phyloP scores from a whole-genome alignment of 1,284 basidiomycete genomes.

The Rhodofomes roseus region DNA sequence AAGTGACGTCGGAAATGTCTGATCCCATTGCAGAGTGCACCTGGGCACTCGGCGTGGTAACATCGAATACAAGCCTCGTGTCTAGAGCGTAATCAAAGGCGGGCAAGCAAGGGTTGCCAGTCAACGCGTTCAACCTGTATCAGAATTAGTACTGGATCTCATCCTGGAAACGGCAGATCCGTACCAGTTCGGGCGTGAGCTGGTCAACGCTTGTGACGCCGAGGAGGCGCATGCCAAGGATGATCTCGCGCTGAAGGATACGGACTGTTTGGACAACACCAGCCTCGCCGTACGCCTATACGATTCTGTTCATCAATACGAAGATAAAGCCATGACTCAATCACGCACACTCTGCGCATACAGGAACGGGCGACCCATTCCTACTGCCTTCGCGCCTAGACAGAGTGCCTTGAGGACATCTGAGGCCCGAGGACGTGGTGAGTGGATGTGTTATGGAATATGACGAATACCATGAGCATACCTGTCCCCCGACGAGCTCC shows the following conservation, averaged over 20 bases:
- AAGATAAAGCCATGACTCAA: too few species aligned
- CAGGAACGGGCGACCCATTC: slow-evolving; percentile 85
- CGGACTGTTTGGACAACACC: slow-evolving; percentile 75
- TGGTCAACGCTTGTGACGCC: slow-evolving; percentile 73
- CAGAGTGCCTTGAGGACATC: slow-evolving; percentile 92
- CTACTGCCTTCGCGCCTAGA: slow-evolving; percentile 87
- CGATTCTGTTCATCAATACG: background rate
- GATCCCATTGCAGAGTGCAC: background rate
- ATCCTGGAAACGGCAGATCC: slow-evolving; percentile 28
- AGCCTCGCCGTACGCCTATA: slow-evolving; percentile 77
- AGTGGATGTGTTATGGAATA: background rate
- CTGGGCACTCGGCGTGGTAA: background rate
- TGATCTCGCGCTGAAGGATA: slow-evolving; percentile 80
- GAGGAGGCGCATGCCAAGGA: slow-evolving; percentile 75
- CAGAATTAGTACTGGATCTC: slow-evolving; percentile 48
- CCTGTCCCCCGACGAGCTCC: slow-evolving; percentile 83
- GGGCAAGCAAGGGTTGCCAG: slow-evolving; percentile 46
- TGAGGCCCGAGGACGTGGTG: slow-evolving; percentile 11
- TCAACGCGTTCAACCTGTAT: slow-evolving; percentile 63
- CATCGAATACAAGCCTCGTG: too few species aligned
- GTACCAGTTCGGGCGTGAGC: slow-evolving; percentile 77
- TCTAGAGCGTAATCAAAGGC: background rate
- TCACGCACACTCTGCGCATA: slow-evolving; percentile 81
- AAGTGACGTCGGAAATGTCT: background rate
- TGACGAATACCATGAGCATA: slow-evolving; percentile 17